A percentile compares a stretch with the other conserved stretches of the same genome.
Conservation (phyloP, 2,329 filamentous ascomycete species). For the Pseudogymnoascus sp. region DNA sequence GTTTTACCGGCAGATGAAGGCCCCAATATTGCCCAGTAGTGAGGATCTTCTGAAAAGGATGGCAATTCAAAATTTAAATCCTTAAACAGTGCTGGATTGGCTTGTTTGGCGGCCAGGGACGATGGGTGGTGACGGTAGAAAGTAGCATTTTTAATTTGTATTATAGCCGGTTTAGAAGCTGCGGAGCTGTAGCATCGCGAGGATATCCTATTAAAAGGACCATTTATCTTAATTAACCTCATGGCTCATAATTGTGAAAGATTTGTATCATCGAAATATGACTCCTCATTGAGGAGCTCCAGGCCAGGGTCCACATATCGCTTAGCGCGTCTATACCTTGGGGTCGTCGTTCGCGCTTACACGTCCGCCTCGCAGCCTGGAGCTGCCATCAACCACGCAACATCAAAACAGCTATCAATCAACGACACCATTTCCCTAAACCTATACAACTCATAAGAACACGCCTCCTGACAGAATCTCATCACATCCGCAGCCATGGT, state of each 20-base stretch:
- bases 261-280: not conserved
- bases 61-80: constrained; percentile 63
- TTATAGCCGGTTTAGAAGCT: constrained; percentile 45
- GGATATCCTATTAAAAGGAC: not conserved
- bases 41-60: constrained; percentile 39
- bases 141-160: constrained; percentile 68
- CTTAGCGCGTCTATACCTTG: constrained; percentile 12
- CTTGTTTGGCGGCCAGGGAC: constrained; percentile 33
- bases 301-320: constrained; percentile 7
- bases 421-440: constrained; percentile 9
- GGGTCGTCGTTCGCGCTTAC: constrained; percentile 9
- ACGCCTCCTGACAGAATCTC: constrained; percentile 1
- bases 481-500: constrained; percentile 40
- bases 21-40: constrained; percentile 80
- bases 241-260: constrained; percentile 5
- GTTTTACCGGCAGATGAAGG: constrained; percentile 73
- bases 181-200: not conserved
- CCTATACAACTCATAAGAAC: not conserved
- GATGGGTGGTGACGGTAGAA: constrained; percentile 73
- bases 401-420: constrained; percentile 9
- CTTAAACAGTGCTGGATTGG: constrained; percentile 66
- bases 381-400: constrained; percentile 12
- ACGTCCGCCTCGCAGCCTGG: constrained; percentile 15
- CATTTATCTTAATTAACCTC: constrained; percentile 4
- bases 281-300: constrained; percentile 19